Evolutionary conservation across 2,329 filamentous ascomycete genomes (phyloP).

Genomic region (Berkeleyomyces basicola): DNA sequence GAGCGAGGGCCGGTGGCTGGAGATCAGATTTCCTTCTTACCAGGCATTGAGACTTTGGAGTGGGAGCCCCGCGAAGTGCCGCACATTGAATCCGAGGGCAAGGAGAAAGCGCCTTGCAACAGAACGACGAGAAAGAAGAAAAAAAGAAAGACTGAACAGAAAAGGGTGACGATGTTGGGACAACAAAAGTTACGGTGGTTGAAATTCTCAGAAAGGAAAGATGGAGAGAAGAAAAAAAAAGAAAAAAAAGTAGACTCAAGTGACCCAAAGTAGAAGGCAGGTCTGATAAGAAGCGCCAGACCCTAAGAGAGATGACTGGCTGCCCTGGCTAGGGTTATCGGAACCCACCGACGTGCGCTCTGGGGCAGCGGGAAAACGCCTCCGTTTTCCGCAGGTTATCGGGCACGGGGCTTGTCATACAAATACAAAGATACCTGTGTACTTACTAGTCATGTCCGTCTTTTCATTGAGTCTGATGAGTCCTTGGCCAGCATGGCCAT

Average conservation of each 20-base stretch:
- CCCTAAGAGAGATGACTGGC: neutral
- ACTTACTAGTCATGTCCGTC: neutral
- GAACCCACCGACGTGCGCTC: no score
- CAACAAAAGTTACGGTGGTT: neutral
- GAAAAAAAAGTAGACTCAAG: neutral
- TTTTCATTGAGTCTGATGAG: neutral
- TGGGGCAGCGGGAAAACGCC: neutral
- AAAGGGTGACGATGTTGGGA: neutral
- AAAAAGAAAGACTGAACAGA: neutral
- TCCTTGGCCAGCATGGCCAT: neutral
- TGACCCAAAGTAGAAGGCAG: neutral
- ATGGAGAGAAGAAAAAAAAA: neutral
- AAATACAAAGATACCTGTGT: neutral
- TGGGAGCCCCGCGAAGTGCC: constrained; percentile 11
- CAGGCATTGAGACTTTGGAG: constrained; percentile 12
- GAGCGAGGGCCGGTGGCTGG: neutral
- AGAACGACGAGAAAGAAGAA: neutral
- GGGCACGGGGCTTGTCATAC: neutral
- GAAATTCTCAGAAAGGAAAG: neutral
- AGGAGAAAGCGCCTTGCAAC: neutral
- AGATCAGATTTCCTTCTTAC: constrained; percentile 7
- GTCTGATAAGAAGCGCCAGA: neutral
- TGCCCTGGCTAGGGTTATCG: no score
- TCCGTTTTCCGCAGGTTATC: constrained; percentile 10
- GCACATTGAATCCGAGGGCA: constrained; percentile 6